Evolutionary conservation across 345 rosid genomes (phyloP).

Genomic region (Litchi chinensis): DNA sequence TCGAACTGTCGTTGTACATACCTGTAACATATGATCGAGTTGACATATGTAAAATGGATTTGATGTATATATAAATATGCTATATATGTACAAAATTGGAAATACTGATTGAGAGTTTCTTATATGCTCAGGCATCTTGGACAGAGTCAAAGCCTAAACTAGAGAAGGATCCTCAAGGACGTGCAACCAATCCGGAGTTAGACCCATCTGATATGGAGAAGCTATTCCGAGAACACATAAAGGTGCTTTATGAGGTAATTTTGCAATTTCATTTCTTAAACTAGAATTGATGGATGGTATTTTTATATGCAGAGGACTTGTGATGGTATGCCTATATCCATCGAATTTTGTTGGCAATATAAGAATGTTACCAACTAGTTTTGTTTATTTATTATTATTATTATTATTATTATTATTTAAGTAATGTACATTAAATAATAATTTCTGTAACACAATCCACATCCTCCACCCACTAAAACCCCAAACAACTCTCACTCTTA

Average conservation of each 20-base stretch:
- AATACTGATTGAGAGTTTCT: neutral
- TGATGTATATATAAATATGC: neutral
- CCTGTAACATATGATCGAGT: neutral
- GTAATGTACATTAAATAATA: no score
- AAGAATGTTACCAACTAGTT: no score
- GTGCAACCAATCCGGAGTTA: constrained; percentile 75
- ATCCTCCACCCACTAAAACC: no score
- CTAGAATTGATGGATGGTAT: neutral
- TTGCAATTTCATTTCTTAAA: neutral
- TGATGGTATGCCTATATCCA: neutral
- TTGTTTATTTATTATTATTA: no score
- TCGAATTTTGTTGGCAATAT: neutral
- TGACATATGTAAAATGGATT: neutral
- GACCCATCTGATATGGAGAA: constrained; percentile 83
- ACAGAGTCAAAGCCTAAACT: constrained; percentile 81
- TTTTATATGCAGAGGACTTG: neutral
- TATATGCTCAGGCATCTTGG: constrained; percentile 78
- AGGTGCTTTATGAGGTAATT: constrained; percentile 81
- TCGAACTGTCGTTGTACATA: neutral
- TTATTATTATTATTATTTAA: no score
- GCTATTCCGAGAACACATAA: constrained; percentile 87
- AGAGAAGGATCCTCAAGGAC: constrained; percentile 97
- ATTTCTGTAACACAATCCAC: no score
- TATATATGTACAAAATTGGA: neutral
- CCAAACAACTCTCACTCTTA: no score